Base-by-base conservation (phyloP, 2,329 filamentous ascomycete species). In the Fusarium ramigenum region DNA sequence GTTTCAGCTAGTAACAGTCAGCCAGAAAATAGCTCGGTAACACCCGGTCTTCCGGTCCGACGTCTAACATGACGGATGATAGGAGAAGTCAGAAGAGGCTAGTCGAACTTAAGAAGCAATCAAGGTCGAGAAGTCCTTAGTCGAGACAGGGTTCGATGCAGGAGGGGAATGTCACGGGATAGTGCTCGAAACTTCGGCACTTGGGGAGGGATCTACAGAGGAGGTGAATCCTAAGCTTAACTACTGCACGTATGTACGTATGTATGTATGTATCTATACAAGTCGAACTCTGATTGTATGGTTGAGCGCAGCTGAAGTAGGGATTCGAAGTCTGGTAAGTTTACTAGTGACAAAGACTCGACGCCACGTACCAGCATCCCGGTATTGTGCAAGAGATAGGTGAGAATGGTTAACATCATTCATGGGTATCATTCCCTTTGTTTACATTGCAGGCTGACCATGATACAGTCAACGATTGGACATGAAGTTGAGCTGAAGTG, bases 91-190 rank as follows among this genome's bases (percentile, higher is more conserved):
- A 44, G 39, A 46, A 60, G 12, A 19, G 18, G 32, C 36, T 67
- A 44, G 50, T n/a, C 47, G 32, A 46, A 49, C 32, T 21, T 43
- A 23, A 47, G 42, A 32, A 56, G 56, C 47, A 57, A 63, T 53
- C 28, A 47, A 32, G 28, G 34, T 54, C 37, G n/a, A 58, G 28
- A 47, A 23, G 42, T 34, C 28, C n/a, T 39, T 44, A 23, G 18
- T 23, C 25, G 9, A 54, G 36, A 50, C 64, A 70, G 69, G 69
- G 69, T 66, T 61, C 53, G 47, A 56, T 50, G 62, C 70, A 74
- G 70, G 70, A 72, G 66, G 67, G 32, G 54, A 23, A 58, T 47
- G 66, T 73, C 70, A 73, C 66, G 70, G 70, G 70, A 72, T 68
- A 60, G 61, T 73, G 46, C 40, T 70, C 30, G 56, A 61, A 53